phyloP scores from a whole-genome alignment of 148 eudicot genomes.

The Agrostemma githago region DNA sequence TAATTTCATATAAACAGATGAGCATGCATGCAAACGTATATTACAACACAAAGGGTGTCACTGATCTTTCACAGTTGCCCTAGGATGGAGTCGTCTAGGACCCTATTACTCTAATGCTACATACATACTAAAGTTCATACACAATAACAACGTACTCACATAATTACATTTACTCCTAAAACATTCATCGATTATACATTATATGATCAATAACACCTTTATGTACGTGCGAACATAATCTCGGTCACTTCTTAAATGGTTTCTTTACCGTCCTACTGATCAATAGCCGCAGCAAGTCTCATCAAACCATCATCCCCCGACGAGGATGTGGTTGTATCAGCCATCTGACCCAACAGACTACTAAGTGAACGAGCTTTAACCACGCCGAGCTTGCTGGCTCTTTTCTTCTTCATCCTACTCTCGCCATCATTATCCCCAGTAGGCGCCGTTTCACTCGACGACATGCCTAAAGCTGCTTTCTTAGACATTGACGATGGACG shows the following conservation, averaged over 20 bases:
- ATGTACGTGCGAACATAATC: background rate
- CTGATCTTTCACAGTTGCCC: too few species aligned
- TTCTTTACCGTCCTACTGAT: background rate
- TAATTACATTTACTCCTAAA: background rate
- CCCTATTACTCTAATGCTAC: background rate
- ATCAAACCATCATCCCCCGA: background rate
- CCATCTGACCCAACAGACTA: constrained; percentile 55
- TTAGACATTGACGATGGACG: constrained; percentile 10
- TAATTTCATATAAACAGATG: too few species aligned
- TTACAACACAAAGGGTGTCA: too few species aligned
- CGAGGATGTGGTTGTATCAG: background rate
- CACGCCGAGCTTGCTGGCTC: constrained; percentile 47
- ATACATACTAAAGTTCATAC: background rate
- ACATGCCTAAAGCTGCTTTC: constrained; percentile 4
- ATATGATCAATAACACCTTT: too few species aligned
- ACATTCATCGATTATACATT: background rate
- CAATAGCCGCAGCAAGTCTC: background rate
- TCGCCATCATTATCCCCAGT: too few species aligned
- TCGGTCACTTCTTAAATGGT: background rate
- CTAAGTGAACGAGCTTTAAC: constrained; percentile 74
- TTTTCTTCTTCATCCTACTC: constrained; percentile 27
- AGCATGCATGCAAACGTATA: too few species aligned
- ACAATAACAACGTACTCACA: too few species aligned
- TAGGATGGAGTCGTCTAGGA: too few species aligned
- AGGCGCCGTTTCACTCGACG: background rate